Evolutionary conservation across 176 grass and related monocot species (phyloP).

Genomic region (Oryza australiensis): DNA sequence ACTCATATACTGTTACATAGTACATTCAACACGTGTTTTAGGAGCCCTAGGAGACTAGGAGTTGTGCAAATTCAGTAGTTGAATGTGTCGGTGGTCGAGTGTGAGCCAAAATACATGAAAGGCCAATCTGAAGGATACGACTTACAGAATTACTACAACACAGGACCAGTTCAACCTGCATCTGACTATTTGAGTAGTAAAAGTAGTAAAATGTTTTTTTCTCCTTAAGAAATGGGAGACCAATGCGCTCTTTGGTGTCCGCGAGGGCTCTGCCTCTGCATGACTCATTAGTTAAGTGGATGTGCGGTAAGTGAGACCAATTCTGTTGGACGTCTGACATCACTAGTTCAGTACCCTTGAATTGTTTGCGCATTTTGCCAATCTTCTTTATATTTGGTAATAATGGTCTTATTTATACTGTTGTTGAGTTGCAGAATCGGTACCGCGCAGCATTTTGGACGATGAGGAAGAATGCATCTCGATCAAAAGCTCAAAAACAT

Average conservation of each 20-base stretch:
- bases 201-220: background rate
- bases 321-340: slow-evolving; percentile 24
- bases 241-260: background rate
- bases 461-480: slow-evolving; percentile 67
- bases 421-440: slow-evolving; percentile 63
- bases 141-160: background rate
- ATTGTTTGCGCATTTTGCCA: slow-evolving; percentile 24
- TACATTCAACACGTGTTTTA: background rate
- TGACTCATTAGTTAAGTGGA: background rate
- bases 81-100: background rate
- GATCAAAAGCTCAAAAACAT: slow-evolving; percentile 31
- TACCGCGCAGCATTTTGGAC: slow-evolving; percentile 84
- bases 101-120: background rate
- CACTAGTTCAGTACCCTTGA: background rate
- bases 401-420: slow-evolving; percentile 19
- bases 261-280: background rate
- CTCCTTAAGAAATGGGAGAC: background rate
- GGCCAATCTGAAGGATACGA: background rate
- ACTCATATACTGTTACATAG: background rate
- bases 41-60: background rate
- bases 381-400: background rate
- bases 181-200: background rate
- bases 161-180: background rate
- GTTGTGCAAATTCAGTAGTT: background rate
- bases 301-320: background rate